Percentiles rank a stretch among this genome's conserved stretches.
Evolutionary conservation across 495 filamentous ascomycete species (phyloP).

Genomic region (Xylaria telfairii): DNA sequence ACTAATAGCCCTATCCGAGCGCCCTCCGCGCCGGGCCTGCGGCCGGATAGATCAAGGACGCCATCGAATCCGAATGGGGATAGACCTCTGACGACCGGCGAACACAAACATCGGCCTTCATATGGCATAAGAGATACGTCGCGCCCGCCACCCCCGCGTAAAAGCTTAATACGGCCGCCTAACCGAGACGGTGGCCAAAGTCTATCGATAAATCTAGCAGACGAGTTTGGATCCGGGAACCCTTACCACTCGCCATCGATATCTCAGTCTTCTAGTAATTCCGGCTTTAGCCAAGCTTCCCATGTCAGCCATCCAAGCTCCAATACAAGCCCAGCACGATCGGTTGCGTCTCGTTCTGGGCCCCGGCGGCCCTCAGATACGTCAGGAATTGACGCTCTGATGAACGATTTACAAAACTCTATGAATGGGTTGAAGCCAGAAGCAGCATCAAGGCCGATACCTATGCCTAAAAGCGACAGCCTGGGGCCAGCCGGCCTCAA

Average conservation of each 20-base stretch:
- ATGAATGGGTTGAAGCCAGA: constrained; percentile 46
- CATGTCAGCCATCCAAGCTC: constrained; percentile 72
- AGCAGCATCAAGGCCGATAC: constrained; percentile 28
- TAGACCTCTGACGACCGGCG: constrained; percentile 33
- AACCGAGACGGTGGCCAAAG: constrained; percentile 33
- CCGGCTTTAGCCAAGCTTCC: constrained; percentile 58
- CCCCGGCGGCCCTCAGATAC: constrained; percentile 45
- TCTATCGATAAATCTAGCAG: constrained; percentile 52
- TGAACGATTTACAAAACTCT: constrained; percentile 59
- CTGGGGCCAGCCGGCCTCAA: constrained; percentile 13
- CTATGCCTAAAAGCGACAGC: constrained; percentile 31
- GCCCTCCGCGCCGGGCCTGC: constrained; percentile 52
- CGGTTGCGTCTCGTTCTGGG: constrained; percentile 45
- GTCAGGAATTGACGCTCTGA: constrained; percentile 53
- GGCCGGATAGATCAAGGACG: constrained; percentile 44
- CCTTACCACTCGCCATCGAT: constrained; percentile 68
- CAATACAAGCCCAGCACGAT: constrained; percentile 67
- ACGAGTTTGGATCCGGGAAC: constrained; percentile 59
- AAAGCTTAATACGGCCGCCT: constrained; percentile 50
- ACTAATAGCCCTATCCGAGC: constrained; percentile 48
- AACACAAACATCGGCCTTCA: constrained; percentile 49
- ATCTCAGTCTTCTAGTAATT: constrained; percentile 74
- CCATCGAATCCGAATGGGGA: constrained; percentile 37
- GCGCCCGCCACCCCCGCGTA: constrained; percentile 56
- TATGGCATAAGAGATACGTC: constrained; percentile 53